Conservation (phyloP, 2,329 filamentous ascomycete genomes). For the Thermoascus crustaceus region DNA sequence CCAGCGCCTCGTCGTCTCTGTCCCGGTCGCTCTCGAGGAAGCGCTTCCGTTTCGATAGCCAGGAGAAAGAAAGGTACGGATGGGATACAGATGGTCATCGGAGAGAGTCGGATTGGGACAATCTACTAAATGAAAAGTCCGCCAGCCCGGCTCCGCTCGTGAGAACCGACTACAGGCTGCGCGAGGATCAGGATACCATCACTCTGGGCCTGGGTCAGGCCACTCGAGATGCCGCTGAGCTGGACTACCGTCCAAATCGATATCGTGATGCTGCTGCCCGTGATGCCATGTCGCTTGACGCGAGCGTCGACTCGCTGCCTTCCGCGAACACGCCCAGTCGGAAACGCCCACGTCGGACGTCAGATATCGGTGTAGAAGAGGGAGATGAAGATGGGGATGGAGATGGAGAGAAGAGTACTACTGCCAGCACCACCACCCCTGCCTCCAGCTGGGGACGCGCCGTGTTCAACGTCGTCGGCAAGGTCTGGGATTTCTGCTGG, state of each 20-base stretch:
- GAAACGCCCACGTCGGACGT: constrained; percentile 25
- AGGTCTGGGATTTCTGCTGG: constrained; percentile 78
- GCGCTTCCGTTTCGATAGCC: background rate
- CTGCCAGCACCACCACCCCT: constrained; percentile 8
- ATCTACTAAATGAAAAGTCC: background rate
- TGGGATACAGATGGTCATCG: too few species aligned
- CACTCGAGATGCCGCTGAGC: constrained; percentile 26
- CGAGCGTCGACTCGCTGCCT: constrained; percentile 17
- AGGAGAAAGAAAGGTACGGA: too few species aligned
- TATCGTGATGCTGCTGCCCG: constrained; percentile 25
- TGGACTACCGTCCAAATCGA: constrained; percentile 36
- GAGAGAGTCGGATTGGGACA: background rate
- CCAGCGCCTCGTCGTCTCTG: constrained; percentile 31
- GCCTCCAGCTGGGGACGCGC: constrained; percentile 32
- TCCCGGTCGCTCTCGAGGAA: constrained; percentile 25
- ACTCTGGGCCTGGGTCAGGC: too few species aligned
- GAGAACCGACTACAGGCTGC: constrained; percentile 30
- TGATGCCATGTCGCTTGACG: constrained; percentile 18
- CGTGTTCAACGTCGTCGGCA: constrained; percentile 45
- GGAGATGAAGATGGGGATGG: too few species aligned
- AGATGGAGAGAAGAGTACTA: too few species aligned
- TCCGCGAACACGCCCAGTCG: constrained; percentile 17
- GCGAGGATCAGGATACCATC: constrained; percentile 14
- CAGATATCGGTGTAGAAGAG: constrained; percentile 13
- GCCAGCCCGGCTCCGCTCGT: constrained; percentile 30